Base-by-base conservation (phyloP, 805 yeast genomes). In the Jamesozyma hellenica region DNA sequence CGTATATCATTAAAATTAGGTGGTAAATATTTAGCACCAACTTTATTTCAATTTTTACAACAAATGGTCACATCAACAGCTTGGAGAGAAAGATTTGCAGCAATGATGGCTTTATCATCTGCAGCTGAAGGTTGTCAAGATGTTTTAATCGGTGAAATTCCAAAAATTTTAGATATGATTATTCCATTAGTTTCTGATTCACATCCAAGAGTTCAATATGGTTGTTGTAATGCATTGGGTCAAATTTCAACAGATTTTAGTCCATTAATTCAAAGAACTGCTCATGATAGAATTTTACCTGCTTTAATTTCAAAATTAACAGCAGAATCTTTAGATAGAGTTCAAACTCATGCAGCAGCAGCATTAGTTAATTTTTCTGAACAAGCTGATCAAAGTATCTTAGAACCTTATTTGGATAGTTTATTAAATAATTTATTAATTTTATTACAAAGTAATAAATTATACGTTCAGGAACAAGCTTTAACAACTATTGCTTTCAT, bases 41-140 rank as follows among this genome's bases (percentile, higher is more conserved):
- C 95, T 14, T 67, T 92, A 41, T 92, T 92, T 66, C 83, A 82
- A 56, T 82, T 75, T 58, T 69, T 92, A 42, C 95, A 96, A 15
- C 76, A 74, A 42, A 84, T 92, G 95, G 63, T 85, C 16, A 66
- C 67, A 40, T 79, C 94, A 1, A 57, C 66, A 26, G 74, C 76
- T 44, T 92, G 98, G 98, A 79, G 94, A 60, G 94, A 87, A 59
- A 80, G 96, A 46, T 95, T 88, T 59, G 98, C 95, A 18, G 95
- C 96, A 2, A 66, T 92, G 41, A 92, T 92, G 97, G 96, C 96
- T 0, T 67, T 92, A 21, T 87, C 96, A 0, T 79, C 95, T 4
- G 95, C 95, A 17, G 96, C 96, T 30, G 98, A 92, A 66, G 98
- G 98, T 38, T 90, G 97, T 64, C 72, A 85, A 36, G 96, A 88